Conservation (phyloP, 2,329 filamentous ascomycete genomes). For the Fusarium algeriense region DNA sequence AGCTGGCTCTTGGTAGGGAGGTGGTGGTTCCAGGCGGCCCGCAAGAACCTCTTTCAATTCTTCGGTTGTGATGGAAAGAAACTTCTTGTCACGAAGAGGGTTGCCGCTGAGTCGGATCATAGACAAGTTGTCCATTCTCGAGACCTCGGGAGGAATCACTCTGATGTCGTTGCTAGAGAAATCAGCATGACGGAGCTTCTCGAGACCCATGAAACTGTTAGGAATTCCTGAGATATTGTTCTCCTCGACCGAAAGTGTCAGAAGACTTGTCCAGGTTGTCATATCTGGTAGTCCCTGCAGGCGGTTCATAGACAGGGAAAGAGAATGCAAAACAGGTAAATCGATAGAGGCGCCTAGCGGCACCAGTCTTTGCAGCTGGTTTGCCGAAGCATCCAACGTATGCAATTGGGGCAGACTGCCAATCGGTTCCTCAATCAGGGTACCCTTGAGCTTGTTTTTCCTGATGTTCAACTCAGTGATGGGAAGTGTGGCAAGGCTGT, state of each 20-base stretch:
- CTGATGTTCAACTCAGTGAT: constrained; percentile 79
- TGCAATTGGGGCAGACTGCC: constrained; percentile 74
- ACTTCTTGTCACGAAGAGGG: constrained; percentile 88
- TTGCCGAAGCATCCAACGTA: constrained; percentile 80
- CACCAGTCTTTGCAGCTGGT: constrained; percentile 72
- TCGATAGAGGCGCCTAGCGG: constrained; percentile 61
- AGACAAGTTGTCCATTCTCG: constrained; percentile 80
- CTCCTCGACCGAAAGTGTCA: constrained; percentile 81
- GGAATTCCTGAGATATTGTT: constrained; percentile 85
- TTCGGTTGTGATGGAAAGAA: constrained; percentile 81
- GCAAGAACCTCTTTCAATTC: constrained; percentile 82
- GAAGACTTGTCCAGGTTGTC: constrained; percentile 77
- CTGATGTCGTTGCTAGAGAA: constrained; percentile 88
- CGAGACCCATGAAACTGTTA: constrained; percentile 76
- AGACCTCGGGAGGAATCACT: constrained; percentile 79
- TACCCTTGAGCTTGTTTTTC: constrained; percentile 82
- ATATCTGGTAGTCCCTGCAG: constrained; percentile 80
- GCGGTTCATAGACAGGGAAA: constrained; percentile 86
- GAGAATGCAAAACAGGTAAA: constrained; percentile 77
- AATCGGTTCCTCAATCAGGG: constrained; percentile 74
- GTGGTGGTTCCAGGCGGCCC: constrained; percentile 72
- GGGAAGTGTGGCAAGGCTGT: constrained; percentile 74
- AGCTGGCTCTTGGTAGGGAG: constrained; percentile 54
- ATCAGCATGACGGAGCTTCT: constrained; percentile 80
- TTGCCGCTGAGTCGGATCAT: constrained; percentile 88